These are phyloP conservation scores for Candida krabiensis DNA, from an alignment of 805 yeast species.

Conservation along the genomic window DNA sequence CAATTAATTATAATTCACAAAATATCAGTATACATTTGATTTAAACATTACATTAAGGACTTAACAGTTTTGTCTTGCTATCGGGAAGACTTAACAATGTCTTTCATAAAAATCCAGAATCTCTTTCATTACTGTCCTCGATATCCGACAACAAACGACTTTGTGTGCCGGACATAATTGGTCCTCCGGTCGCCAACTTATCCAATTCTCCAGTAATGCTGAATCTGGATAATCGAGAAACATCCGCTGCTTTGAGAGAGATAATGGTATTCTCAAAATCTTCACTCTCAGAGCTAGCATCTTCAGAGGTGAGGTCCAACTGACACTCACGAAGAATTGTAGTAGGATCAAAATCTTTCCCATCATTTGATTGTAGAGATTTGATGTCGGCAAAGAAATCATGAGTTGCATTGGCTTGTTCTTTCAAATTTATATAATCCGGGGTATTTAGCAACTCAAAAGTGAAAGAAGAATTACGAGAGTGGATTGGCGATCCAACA, in stretches of 20 bases:
- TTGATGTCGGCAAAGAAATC: slow-evolving; percentile 9
- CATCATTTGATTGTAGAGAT: neutral
- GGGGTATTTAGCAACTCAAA: slow-evolving; percentile 24
- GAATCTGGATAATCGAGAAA: slow-evolving; percentile 26
- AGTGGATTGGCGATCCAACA: slow-evolving; percentile 23
- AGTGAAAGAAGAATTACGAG: slow-evolving; percentile 29
- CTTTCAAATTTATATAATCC: slow-evolving; percentile 6
- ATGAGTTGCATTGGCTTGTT: slow-evolving; percentile 1
- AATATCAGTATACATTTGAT: too few species aligned
- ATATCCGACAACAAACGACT: slow-evolving; percentile 14
- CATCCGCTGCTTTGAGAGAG: slow-evolving; percentile 28
- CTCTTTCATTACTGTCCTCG: slow-evolving; percentile 14
- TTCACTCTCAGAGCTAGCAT: slow-evolving; percentile 16
- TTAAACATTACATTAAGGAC: too few species aligned
- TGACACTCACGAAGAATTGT: neutral
- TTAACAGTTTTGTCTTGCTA: too few species aligned
- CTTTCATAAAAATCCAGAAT: too few species aligned
- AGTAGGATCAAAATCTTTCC: neutral
- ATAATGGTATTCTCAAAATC: slow-evolving; percentile 21
- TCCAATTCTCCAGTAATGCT: slow-evolving; percentile 19
- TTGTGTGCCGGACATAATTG: slow-evolving; percentile 10
- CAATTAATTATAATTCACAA: too few species aligned
- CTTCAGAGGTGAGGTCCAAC: slow-evolving; percentile 6
- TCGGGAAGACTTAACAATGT: too few species aligned
- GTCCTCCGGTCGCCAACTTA: slow-evolving; percentile 7